phyloP scores from a whole-genome alignment of 169 alveolate genomes.

The Theileria parva region DNA sequence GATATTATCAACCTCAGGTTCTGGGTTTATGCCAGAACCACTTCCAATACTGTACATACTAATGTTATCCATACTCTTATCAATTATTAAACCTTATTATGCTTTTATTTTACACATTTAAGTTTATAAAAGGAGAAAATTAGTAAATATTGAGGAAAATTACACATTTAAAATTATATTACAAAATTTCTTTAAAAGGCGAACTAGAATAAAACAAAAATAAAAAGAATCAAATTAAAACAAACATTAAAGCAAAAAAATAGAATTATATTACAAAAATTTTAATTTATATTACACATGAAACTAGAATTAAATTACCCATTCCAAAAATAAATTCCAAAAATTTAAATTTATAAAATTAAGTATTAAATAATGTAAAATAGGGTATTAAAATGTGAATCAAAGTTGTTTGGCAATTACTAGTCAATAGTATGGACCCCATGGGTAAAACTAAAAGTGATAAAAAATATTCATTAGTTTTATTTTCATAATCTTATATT shows the following conservation, averaged over 20 bases:
- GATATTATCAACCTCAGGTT: neutral
- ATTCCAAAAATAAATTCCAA: no score
- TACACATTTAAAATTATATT: neutral
- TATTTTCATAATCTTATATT: neutral
- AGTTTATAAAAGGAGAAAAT: neutral
- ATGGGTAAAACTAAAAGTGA: neutral
- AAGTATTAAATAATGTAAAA: neutral
- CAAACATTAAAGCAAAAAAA: neutral
- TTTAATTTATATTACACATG: neutral
- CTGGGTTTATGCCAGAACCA: neutral
- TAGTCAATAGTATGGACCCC: neutral
- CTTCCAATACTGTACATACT: slow-evolving; percentile 1
- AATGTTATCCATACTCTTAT: neutral
- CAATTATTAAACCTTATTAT: neutral
- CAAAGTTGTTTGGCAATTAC: neutral
- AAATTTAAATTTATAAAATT: no score
- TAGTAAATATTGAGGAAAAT: no score
- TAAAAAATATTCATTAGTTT: no score
- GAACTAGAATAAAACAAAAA: no score
- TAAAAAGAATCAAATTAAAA: neutral
- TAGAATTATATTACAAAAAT: neutral
- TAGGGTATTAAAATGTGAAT: neutral
- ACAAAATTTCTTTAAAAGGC: neutral
- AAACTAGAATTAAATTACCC: neutral
- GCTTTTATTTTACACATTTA: neutral